Conservation (phyloP, 306 rosid species). For the Amphicarpaea edgeworthii region DNA sequence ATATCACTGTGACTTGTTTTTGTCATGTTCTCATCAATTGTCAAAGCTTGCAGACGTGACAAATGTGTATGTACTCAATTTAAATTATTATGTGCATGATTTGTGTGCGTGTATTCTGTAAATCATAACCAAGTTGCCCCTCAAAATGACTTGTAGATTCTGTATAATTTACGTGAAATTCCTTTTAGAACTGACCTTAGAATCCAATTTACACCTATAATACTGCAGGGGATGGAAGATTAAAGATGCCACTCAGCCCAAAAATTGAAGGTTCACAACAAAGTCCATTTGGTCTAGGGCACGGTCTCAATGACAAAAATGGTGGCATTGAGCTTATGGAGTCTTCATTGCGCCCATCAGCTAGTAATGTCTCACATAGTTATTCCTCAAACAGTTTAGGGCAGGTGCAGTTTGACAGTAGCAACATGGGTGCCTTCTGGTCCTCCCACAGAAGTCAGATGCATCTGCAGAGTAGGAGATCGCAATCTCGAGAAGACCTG, state of each 20-base stretch:
- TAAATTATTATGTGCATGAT: constrained; percentile 2
- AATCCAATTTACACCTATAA: constrained; percentile 32
- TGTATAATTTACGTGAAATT: neutral
- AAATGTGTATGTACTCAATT: constrained; percentile 3
- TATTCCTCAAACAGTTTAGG: constrained; percentile 85
- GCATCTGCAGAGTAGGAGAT: constrained; percentile 94
- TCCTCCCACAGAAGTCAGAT: constrained; percentile 85
- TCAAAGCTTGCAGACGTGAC: constrained; percentile 20
- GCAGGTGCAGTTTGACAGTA: constrained; percentile 77
- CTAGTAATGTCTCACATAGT: constrained; percentile 77
- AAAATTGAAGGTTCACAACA: constrained; percentile 64
- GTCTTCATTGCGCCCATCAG: constrained; percentile 71
- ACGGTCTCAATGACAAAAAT: constrained; percentile 53
- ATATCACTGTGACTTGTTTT: constrained; percentile 7
- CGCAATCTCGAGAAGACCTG: constrained; percentile 97
- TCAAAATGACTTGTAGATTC: constrained; percentile 9
- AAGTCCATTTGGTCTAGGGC: constrained; percentile 67
- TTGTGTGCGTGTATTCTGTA: neutral
- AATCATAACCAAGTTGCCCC: constrained; percentile 1
- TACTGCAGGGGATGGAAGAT: constrained; percentile 82
- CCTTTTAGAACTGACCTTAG: constrained; percentile 32
- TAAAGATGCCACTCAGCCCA: constrained; percentile 93
- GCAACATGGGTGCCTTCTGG: constrained; percentile 75
- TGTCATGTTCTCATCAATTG: constrained; percentile 11
- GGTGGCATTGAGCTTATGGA: constrained; percentile 74